A percentile compares a stretch with the other conserved stretches of the same genome.
phyloP scores from a whole-genome alignment of 257 asterid genomes.

The Leonotis leonurus region DNA sequence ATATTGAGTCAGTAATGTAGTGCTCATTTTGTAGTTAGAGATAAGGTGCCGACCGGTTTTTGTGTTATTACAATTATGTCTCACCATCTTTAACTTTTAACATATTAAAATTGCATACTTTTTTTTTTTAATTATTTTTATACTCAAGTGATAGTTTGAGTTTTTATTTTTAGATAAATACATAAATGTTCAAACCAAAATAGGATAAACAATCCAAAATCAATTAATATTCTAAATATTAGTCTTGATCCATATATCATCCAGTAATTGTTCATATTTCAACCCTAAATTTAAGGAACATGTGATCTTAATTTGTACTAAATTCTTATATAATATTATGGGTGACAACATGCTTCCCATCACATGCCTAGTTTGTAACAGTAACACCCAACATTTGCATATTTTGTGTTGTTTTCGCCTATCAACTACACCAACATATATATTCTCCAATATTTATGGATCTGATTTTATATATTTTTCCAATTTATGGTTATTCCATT shows the following conservation, averaged over 20 bases:
- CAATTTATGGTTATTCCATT: no score
- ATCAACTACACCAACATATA: constrained; percentile 3
- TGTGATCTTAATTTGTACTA: background rate
- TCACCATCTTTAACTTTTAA: background rate
- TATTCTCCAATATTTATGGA: background rate
- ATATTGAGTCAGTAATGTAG: background rate
- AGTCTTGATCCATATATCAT: no score
- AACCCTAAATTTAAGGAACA: no score
- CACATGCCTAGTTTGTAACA: background rate
- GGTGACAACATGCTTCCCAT: background rate
- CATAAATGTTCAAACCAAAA: no score
- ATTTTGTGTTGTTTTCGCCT: background rate
- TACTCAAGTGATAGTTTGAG: no score
- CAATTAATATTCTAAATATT: no score
- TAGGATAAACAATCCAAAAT: no score
- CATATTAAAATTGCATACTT: no score
- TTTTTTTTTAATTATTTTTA: no score
- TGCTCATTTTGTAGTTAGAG: background rate
- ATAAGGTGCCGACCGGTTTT: constrained; percentile 2
- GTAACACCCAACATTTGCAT: background rate
- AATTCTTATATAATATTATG: background rate
- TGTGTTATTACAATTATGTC: background rate
- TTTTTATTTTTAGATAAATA: no score
- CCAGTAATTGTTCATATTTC: no score
- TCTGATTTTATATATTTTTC: background rate